A percentile compares a stretch with the other conserved stretches of the same genome.
phyloP scores from a whole-genome alignment of 106 monocot genomes.

The Dendrobium officinale region DNA sequence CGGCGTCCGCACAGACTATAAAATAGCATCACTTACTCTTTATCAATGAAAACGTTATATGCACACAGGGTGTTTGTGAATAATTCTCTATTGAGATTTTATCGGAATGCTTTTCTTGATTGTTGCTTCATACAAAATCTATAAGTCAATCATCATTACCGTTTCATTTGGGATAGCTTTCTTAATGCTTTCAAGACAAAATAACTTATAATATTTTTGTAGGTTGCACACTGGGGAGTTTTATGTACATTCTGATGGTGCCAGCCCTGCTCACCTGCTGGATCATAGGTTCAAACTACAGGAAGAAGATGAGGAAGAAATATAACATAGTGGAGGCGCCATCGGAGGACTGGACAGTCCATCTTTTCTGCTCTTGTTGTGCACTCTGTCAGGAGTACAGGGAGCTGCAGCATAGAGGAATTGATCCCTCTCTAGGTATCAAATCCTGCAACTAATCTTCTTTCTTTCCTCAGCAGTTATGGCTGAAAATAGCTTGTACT shows the following conservation, averaged over 20 bases:
- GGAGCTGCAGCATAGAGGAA: constrained; percentile 45
- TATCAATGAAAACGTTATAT: too few species aligned
- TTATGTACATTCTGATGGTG: constrained; percentile 42
- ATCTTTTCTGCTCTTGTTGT: constrained; percentile 51
- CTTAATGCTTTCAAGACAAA: too few species aligned
- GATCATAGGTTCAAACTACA: constrained; percentile 38
- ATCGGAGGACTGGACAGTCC: constrained; percentile 47
- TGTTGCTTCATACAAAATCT: too few species aligned
- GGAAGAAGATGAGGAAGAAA: constrained; percentile 36
- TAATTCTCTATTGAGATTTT: too few species aligned
- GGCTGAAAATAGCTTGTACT: background rate
- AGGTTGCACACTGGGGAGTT: constrained; percentile 39
- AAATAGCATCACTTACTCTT: too few species aligned
- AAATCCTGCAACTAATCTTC: background rate
- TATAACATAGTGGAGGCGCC: constrained; percentile 53
- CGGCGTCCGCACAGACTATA: too few species aligned
- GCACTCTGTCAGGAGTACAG: constrained; percentile 72
- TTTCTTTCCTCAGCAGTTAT: background rate
- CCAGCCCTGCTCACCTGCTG: constrained; percentile 34
- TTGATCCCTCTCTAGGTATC: constrained; percentile 61
- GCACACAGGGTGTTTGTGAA: too few species aligned
- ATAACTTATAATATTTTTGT: background rate
- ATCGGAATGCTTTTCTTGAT: too few species aligned
- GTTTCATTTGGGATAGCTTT: too few species aligned
- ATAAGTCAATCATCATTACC: too few species aligned